Percentiles rank a stretch among this genome's conserved stretches.
Conservation (phyloP, 805 yeast genomes). For the Candida dajiaensis region DNA sequence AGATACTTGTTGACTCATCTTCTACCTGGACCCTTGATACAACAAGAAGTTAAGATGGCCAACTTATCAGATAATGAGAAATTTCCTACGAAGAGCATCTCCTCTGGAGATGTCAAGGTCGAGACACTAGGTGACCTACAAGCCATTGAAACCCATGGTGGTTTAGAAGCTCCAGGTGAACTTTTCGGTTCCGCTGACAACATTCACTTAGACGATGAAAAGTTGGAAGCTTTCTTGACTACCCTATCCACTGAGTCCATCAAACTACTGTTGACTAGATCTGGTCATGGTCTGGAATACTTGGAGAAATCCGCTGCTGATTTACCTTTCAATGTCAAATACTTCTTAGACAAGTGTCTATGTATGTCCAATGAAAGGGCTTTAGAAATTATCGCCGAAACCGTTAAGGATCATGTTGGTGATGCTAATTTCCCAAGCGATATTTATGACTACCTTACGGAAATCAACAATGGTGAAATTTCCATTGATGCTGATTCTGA, state of each 20-base stretch:
- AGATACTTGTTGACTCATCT: neutral
- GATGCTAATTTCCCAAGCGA: slow-evolving; percentile 42
- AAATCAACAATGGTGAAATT: slow-evolving; percentile 25
- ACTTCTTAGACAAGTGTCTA: slow-evolving; percentile 1
- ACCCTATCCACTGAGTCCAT: neutral
- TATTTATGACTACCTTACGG: slow-evolving; percentile 30
- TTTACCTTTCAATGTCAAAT: slow-evolving; percentile 2
- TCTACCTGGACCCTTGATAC: no score
- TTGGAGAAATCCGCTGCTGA: neutral
- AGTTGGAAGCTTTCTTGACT: neutral
- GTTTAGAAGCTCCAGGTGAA: neutral
- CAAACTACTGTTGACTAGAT: neutral
- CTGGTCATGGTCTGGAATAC: slow-evolving; percentile 6
- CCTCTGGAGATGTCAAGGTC: neutral
- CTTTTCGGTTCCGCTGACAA: neutral
- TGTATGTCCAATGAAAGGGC: slow-evolving; percentile 22
- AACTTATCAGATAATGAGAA: neutral
- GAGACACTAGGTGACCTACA: neutral
- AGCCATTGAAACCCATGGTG: neutral
- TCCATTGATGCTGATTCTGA: slow-evolving; percentile 15
- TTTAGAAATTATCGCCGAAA: slow-evolving; percentile 25
- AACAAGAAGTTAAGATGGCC: no score
- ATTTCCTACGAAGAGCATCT: neutral
- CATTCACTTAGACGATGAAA: slow-evolving; percentile 1
- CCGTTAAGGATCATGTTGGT: slow-evolving; percentile 35